Percentiles rank a stretch among this genome's conserved stretches.
Conservation (phyloP, 1,284 basidiomycete genomes). For the Trichosporon ovoides region DNA sequence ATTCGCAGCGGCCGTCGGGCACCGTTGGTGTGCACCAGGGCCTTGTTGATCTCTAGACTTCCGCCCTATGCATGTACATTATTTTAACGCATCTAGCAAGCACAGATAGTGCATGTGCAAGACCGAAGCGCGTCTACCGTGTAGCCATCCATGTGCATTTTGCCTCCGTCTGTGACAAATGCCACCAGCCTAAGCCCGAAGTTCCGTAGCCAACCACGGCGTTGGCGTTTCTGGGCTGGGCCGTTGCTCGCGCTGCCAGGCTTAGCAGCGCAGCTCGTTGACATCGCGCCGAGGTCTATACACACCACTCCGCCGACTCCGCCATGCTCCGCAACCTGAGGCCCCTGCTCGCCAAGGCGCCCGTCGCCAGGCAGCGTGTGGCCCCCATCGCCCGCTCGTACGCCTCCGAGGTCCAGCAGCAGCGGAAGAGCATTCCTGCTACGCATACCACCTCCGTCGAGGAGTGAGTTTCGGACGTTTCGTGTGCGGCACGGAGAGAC, state of each 20-base stretch:
- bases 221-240: no score
- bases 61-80: neutral
- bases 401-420: conserved; percentile 9
- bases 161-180: neutral
- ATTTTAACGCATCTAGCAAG: neutral
- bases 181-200: no score
- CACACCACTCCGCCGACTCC: conserved; percentile 14
- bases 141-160: conserved; percentile 1
- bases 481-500: neutral
- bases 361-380: conserved; percentile 23
- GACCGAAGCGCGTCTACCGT: no score
- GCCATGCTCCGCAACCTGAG: conserved; percentile 42
- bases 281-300: conserved; percentile 5
- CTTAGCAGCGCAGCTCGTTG: conserved; percentile 1
- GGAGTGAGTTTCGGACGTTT: conserved; percentile 36
- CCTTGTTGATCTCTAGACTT: conserved; percentile 34
- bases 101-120: no score
- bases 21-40: conserved; percentile 34
- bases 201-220: no score
- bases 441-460: conserved; percentile 43
- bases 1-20: conserved; percentile 13
- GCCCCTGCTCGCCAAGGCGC: conserved; percentile 33
- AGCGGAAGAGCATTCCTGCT: conserved; percentile 60
- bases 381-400: conserved; percentile 28
- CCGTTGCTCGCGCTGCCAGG: neutral